phyloP scores from a whole-genome alignment of 2,329 filamentous ascomycete genomes.

The Cryphonectria japonica region DNA sequence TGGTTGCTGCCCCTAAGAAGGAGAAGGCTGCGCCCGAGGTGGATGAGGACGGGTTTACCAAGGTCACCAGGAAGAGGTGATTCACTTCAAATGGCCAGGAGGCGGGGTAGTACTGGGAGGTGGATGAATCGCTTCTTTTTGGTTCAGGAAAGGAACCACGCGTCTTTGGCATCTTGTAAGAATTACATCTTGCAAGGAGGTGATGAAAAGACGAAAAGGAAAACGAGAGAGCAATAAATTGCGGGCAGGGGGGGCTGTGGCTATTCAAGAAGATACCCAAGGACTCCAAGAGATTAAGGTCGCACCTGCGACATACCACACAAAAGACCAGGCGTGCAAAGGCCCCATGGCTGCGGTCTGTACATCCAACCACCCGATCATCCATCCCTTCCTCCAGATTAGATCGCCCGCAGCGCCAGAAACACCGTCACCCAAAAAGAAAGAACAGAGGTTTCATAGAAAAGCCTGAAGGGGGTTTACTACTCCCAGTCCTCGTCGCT shows the following conservation, averaged over 20 bases:
- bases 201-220: background rate
- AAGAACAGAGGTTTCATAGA: background rate
- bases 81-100: constrained; percentile 23
- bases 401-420: constrained; percentile 6
- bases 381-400: background rate
- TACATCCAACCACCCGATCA: background rate
- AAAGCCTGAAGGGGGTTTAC: background rate
- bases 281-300: background rate
- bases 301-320: constrained; percentile 6
- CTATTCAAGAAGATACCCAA: constrained; percentile 15
- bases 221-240: background rate
- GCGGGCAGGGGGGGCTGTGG: background rate
- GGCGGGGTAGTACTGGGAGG: background rate
- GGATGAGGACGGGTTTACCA: constrained; percentile 82
- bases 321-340: background rate
- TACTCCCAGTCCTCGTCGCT: constrained; percentile 81
- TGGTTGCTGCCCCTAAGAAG: constrained; percentile 56
- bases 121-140: background rate
- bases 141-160: too few species aligned
- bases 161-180: background rate
- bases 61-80: constrained; percentile 71
- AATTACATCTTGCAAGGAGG: background rate
- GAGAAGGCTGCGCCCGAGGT: constrained; percentile 72
- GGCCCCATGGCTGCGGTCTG: background rate
- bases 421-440: constrained; percentile 3